phyloP scores from a whole-genome alignment of 768 basidiomycete genomes.

The Leccinum uliginosum region DNA sequence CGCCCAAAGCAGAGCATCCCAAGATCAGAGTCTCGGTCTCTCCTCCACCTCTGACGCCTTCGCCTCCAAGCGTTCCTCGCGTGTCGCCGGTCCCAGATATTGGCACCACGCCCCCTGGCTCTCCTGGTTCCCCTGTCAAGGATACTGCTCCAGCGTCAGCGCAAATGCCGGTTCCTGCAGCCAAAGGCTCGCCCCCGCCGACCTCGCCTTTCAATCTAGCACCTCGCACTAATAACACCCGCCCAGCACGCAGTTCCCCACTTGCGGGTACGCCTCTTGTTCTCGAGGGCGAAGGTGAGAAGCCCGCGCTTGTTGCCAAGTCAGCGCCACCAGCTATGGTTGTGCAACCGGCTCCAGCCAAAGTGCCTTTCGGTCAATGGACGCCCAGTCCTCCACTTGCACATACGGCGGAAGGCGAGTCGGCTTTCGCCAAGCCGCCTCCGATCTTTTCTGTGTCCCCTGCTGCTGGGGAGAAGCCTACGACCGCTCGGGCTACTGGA shows the following conservation, averaged over 20 bases:
- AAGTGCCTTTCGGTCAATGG: slow-evolving; percentile 34
- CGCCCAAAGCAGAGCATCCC: slow-evolving; percentile 53
- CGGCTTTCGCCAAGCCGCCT: slow-evolving; percentile 44
- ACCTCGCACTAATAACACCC: slow-evolving; percentile 43
- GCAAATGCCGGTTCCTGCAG: slow-evolving; percentile 14
- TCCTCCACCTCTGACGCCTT: slow-evolving; percentile 27
- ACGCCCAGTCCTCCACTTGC: slow-evolving; percentile 17
- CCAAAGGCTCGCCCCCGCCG: slow-evolving; percentile 16
- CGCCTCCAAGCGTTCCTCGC: slow-evolving; percentile 16
- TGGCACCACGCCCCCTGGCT: slow-evolving; percentile 62
- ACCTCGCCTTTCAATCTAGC: slow-evolving; percentile 40
- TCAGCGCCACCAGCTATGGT: slow-evolving; percentile 16
- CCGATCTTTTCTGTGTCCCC: slow-evolving; percentile 38
- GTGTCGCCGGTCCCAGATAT: slow-evolving; percentile 35
- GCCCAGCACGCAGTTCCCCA: slow-evolving; percentile 74
- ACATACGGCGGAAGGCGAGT: slow-evolving; percentile 19
- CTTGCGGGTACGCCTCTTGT: slow-evolving; percentile 54
- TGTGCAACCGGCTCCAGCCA: slow-evolving; percentile 39
- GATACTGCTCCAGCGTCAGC: slow-evolving; percentile 24
- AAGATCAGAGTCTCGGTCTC: slow-evolving; percentile 34
- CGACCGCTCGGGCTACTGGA: background rate
- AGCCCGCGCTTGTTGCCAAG: slow-evolving; percentile 12
- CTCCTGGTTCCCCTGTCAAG: slow-evolving; percentile 56
- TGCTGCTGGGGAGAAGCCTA: slow-evolving; percentile 8
- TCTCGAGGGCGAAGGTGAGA: slow-evolving; percentile 35